Evolutionary conservation across 257 asterid genomes (phyloP).

Genomic region (Solanum megistacrolobum): DNA sequence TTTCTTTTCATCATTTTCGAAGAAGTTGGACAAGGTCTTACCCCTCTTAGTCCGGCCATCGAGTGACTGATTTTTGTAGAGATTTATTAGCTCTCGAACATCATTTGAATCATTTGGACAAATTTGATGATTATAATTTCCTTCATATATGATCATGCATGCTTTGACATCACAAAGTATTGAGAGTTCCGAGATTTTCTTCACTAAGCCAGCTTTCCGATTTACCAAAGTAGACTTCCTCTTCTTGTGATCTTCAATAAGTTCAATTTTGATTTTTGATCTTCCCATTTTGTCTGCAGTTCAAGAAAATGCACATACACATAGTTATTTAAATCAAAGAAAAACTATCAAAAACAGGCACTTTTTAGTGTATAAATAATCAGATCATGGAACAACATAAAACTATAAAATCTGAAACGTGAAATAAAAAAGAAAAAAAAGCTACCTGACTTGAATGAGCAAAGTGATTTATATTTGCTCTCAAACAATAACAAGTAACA

Average conservation of each 20-base stretch:
- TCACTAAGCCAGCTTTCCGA: slow-evolving; percentile 41
- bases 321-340: background rate
- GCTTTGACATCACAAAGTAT: slow-evolving; percentile 54
- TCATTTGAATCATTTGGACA: slow-evolving; percentile 1
- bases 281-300: slow-evolving; percentile 43
- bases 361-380: too few species aligned
- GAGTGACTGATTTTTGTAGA: background rate
- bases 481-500: background rate
- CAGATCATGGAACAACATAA: background rate
- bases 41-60: background rate
- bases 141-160: slow-evolving; percentile 45
- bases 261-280: slow-evolving; percentile 51
- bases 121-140: background rate
- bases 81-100: background rate
- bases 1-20: background rate
- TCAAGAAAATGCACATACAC: background rate
- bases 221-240: slow-evolving; percentile 43
- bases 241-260: slow-evolving; percentile 34
- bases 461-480: background rate
- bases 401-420: background rate
- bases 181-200: slow-evolving; percentile 46
- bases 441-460: background rate
- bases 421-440: too few species aligned
- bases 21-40: background rate
- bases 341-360: background rate